Evolutionary conservation across 371 early-diverging fungal genomes (phyloP), one percentile per base, ranked within the genome.

Genomic region (Mortierella sp.): DNA sequence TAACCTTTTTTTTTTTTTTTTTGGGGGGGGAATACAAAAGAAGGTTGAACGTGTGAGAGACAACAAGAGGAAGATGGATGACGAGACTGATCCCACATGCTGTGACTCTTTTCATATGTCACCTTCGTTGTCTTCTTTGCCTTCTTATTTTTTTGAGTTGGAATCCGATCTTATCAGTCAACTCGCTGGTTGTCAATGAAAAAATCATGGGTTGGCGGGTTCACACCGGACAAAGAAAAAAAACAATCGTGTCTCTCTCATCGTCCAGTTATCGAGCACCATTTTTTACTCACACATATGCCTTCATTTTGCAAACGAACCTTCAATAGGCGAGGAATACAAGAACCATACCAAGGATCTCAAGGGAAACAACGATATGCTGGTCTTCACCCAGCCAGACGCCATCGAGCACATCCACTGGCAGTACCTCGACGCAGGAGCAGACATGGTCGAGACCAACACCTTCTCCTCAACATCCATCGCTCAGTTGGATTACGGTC

Each of bases 401-500:
- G 95, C 96, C 21, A 96, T 98, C 82, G 93, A 94, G 81, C 87
- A 89, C 56, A 98, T 98, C 84, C 98, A 98, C 90, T 91, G 93
- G 76, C 87, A 94, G 88, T 98, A 98, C 89, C 90, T 98, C 54
- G 92, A 95, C 77, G 97, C 98, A n/a, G 97, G 97, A 29, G 90
- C 97, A 10, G 98, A 98, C 87, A 94, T 98, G 91, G 90, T 98
- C 58, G 98, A 97, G 88, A 97, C 98, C 71, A 98, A 98, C 90
- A 97, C 98, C 24, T 98, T 98, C 90, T 96, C 96, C 68, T 93
- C 94, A 3, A 97, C 98, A 24, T 91, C 92, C 0, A 98, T 97
- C 84, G 97, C 97, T 18, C 97, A 97, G 88, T 93, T 95, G 32
- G 98, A 98, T 89, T 98, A 98, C 84, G 93, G 89, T 29, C 90